A percentile compares a stretch with the other conserved stretches of the same genome.
These are phyloP conservation scores for Moricandia arvensis DNA, from an alignment of 345 rosid genomes.

Conservation along the genomic window DNA sequence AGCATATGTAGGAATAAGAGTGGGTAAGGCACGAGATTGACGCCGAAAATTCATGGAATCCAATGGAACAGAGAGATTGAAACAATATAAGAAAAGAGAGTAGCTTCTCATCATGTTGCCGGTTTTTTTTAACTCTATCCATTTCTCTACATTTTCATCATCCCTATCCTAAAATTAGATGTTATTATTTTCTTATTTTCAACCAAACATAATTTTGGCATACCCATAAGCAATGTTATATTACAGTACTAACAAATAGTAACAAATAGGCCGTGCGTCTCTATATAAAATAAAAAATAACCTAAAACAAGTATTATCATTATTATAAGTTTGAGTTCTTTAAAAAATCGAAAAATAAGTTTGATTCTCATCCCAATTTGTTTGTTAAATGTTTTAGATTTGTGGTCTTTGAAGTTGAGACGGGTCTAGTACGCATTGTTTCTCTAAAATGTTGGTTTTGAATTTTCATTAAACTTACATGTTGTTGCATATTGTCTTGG, in stretches of 20 bases:
- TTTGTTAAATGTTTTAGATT: not conserved
- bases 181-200: conserved; percentile 24
- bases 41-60: conserved; percentile 28
- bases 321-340: no score
- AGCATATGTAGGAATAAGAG: not conserved
- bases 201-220: conserved; percentile 14
- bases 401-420: not conserved
- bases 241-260: not conserved
- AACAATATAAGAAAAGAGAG: conserved; percentile 22
- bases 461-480: not conserved
- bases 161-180: conserved; percentile 38
- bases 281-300: no score
- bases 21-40: conserved; percentile 28
- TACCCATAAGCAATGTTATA: not conserved
- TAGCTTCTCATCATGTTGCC: conserved; percentile 40
- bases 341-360: no score
- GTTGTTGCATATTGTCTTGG: not conserved
- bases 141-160: conserved; percentile 31
- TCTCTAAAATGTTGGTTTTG: not conserved
- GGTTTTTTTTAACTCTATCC: conserved; percentile 23
- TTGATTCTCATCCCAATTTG: no score
- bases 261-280: not conserved
- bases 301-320: no score
- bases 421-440: not conserved
- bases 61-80: conserved; percentile 30